phyloP scores from a whole-genome alignment of 179 eudicot species.

The Sideroxylon spinosum region DNA sequence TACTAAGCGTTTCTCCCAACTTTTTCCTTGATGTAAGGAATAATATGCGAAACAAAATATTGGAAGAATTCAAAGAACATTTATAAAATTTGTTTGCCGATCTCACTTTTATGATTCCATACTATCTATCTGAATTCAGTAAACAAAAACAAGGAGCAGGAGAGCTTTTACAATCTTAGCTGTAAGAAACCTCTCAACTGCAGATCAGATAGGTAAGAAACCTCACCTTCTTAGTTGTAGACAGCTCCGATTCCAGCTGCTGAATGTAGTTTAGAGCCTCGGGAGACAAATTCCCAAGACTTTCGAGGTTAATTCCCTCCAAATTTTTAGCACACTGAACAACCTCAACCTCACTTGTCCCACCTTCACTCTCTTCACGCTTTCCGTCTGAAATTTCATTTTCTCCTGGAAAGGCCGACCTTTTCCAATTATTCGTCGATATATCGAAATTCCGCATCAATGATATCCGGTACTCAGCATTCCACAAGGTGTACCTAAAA shows the following conservation, averaged over 20 bases:
- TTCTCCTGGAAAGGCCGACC: conserved; percentile 22
- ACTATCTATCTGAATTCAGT: neutral
- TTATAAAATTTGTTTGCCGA: neutral
- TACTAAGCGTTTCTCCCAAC: neutral
- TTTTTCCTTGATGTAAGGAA: neutral
- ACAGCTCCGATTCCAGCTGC: conserved; percentile 57
- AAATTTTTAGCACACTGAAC: conserved; percentile 26
- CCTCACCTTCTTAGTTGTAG: neutral
- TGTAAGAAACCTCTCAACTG: neutral
- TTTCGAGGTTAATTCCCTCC: conserved; percentile 31
- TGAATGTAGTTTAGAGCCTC: conserved; percentile 60
- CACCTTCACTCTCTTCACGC: conserved; percentile 28
- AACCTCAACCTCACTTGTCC: neutral
- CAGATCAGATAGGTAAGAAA: too few relatives aligned
- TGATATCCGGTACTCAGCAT: conserved; percentile 79
- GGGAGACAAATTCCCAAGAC: conserved; percentile 45
- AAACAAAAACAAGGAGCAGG: neutral
- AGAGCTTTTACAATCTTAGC: conserved; percentile 51
- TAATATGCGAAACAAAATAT: neutral
- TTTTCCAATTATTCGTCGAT: conserved; percentile 30
- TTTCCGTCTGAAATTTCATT: conserved; percentile 31
- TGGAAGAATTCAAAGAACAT: neutral
- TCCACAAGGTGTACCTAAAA: conserved; percentile 83
- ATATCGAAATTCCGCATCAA: conserved; percentile 73
- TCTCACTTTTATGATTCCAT: neutral